phyloP scores from a whole-genome alignment of 1,284 basidiomycete genomes.

The Gymnopus androsaceus region DNA sequence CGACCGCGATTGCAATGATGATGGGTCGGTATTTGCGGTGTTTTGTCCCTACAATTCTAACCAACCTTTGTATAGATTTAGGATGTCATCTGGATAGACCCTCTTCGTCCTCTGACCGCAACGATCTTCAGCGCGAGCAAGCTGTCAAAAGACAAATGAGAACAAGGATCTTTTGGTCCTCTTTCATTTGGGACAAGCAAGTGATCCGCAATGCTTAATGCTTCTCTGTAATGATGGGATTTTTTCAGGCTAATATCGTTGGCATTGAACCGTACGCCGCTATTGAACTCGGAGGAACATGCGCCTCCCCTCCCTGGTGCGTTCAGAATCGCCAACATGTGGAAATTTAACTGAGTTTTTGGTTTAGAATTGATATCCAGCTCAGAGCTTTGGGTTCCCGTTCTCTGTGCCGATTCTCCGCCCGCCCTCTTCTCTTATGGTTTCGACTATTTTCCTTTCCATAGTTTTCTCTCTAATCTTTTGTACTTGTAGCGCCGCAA shows the following conservation, averaged over 20 bases:
- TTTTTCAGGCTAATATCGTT: conserved; percentile 15
- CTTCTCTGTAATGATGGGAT: not conserved
- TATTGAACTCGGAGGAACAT: conserved; percentile 11
- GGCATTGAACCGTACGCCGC: conserved; percentile 14
- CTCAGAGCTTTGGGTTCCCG: conserved; percentile 12
- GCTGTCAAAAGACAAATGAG: conserved; percentile 12
- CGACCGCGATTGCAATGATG: conserved; percentile 18
- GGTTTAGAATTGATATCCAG: conserved; percentile 3
- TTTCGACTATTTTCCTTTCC: no score
- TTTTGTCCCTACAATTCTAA: not conserved
- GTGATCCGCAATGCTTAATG: not conserved
- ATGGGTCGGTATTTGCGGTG: conserved; percentile 11
- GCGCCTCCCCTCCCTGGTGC: conserved; percentile 17
- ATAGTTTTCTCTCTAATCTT: no score
- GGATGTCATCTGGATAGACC: conserved; percentile 18
- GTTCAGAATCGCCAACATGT: not conserved
- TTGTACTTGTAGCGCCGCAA: no score
- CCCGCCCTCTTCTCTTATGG: conserved; percentile 15
- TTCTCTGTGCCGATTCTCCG: conserved; percentile 12
- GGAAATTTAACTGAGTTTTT: not conserved
- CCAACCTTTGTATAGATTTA: conserved; percentile 10
- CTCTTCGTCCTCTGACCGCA: not conserved
- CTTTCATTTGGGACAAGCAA: conserved; percentile 20
- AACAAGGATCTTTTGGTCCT: conserved; percentile 17
- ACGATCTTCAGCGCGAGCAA: conserved; percentile 8